These are phyloP conservation scores for Perilla frutescens DNA, from an alignment of 257 asterid species.

Conservation along the genomic window DNA sequence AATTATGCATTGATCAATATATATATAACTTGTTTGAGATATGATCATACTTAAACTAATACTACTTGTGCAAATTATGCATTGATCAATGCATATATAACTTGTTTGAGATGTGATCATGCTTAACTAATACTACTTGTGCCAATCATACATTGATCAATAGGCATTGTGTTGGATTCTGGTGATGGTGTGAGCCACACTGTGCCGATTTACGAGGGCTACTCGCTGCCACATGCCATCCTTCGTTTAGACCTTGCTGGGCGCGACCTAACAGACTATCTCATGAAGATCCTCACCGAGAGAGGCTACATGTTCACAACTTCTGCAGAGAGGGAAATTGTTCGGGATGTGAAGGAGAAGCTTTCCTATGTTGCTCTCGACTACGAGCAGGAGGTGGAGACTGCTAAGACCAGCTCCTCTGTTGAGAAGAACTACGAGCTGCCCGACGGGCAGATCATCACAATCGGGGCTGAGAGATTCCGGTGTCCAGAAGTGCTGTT, in stretches of 20 bases:
- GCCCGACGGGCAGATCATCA: constrained; percentile 41
- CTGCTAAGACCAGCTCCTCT: constrained; percentile 40
- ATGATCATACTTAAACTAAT: no score
- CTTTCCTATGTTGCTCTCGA: constrained; percentile 45
- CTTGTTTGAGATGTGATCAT: no score
- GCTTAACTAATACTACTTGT: no score
- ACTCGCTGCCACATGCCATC: constrained; percentile 43
- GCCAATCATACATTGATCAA: no score
- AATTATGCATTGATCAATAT: no score
- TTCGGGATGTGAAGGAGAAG: constrained; percentile 49
- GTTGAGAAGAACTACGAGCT: constrained; percentile 44
- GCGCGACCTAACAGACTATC: constrained; percentile 45
- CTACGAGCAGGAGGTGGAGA: constrained; percentile 42
- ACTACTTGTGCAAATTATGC: no score
- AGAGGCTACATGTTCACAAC: constrained; percentile 52
- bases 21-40: no score
- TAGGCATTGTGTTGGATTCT: constrained; percentile 43
- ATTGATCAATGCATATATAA: no score
- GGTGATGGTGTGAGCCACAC: constrained; percentile 51
- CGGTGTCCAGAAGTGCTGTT: constrained; percentile 46
- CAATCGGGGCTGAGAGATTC: constrained; percentile 46
- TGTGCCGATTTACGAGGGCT: constrained; percentile 45
- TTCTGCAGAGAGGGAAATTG: constrained; percentile 47
- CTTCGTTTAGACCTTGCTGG: constrained; percentile 45
- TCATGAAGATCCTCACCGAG: constrained; percentile 47